Evolutionary conservation across 768 basidiomycete genomes (phyloP), one percentile per base, ranked within the genome.

Genomic region (Chalciporus piperatus): DNA sequence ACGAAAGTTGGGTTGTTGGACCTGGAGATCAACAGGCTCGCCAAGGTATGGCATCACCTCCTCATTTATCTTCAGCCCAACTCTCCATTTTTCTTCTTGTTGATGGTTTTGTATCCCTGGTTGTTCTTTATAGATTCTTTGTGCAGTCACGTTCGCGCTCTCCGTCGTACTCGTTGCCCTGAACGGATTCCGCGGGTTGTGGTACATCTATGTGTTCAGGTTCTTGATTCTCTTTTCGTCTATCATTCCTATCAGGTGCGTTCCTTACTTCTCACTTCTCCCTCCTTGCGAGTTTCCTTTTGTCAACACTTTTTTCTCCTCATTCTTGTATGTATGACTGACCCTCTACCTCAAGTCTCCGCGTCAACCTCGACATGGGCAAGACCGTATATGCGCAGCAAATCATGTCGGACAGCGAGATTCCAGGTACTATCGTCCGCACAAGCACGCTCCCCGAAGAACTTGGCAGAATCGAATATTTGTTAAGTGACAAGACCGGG

Each of bases 291-390:
- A 22, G 6, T 23, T 39, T 28, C 49, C 41, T 20, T 41, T 16
- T 11, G 23, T 35, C 39, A 3, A 9, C 16, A 48, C 25, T 32
- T 20, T 13, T 39, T 33, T 19, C 14, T 27, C 41, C 27, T 39
- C 27, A 23, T 35, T 8, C 23, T 22, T 3, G 25, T 47, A 19
- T 22, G 20, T n/a, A 20, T 32, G 12, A 22, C 50, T 57, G 16
- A 52, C 28, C 1, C 41, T 17, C 47, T 28, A 0, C 14, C 14
- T 13, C 47, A 6, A 98, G 95, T 77, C 75, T 99, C 49, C 89
- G 97, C n/a, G 96, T 99, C 47, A 99, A 99, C 61, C 79, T 99
- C 47, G 97, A 99, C 69, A 98, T 99, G 95, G 97, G 97, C 50
- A 99, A 99, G 72, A 98, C 95, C 1, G 89, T 98, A 39, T 99